Evolutionary conservation across 495 filamentous ascomycete species (phyloP).

Genomic region (Sphaerosporella brunnea): DNA sequence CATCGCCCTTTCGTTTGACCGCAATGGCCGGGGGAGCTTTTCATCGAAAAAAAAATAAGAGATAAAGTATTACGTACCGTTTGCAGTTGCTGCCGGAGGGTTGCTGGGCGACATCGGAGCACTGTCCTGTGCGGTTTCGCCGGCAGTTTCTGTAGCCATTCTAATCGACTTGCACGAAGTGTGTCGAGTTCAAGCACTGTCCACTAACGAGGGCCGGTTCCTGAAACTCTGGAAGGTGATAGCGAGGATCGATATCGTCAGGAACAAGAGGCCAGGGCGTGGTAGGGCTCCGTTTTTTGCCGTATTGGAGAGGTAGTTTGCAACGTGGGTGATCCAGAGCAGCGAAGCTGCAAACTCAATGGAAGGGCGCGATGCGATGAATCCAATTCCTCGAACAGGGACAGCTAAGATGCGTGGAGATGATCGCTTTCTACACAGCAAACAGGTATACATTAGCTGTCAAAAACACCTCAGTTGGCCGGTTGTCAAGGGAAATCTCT

Average conservation of each 20-base stretch:
- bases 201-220: background rate
- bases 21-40: background rate
- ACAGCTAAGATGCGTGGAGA: too few relatives aligned
- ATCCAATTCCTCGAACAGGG: background rate
- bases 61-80: slow-evolving; percentile 1
- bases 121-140: background rate
- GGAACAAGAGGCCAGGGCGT: background rate
- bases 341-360: background rate
- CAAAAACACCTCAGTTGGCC: background rate
- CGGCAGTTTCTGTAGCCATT: slow-evolving; percentile 2
- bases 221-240: background rate
- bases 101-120: background rate
- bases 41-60: background rate
- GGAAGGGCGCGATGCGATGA: background rate
- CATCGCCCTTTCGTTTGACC: background rate
- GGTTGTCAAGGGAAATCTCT: too few relatives aligned
- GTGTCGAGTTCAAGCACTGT: background rate
- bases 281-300: background rate
- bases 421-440: too few relatives aligned
- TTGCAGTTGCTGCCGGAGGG: background rate
- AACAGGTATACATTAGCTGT: too few relatives aligned
- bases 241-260: background rate
- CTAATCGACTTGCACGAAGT: background rate
- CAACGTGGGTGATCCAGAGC: too few relatives aligned
- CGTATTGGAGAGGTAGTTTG: too few relatives aligned